Evolutionary conservation across 345 rosid species (phyloP), one percentile per base, ranked within the genome.

Genomic region (Hevea brasiliensis): DNA sequence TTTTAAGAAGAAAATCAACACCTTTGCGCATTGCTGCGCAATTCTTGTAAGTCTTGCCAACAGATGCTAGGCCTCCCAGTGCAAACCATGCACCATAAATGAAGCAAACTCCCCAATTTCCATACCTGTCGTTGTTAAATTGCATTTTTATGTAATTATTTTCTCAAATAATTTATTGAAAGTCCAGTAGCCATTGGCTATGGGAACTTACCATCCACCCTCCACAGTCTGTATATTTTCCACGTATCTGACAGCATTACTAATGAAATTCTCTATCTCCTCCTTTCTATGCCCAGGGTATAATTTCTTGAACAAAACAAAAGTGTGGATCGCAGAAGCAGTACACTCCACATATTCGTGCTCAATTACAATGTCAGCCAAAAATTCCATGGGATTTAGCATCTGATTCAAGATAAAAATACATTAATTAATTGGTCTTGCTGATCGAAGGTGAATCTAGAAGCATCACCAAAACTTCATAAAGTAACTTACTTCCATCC

Each of bases 71-170:
- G 24, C 86, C 88, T 75, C 81, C 85, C 10, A 84, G 82, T 2
- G 86, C 85, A 70, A 86, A 86, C 80, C 79, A 68, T 4, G 86
- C 44, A n/a, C 82, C 88, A 26, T 87, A 84, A 37, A 81, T 77
- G 78, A 84, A 87, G 76, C 88, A 87, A 48, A 87, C 74, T 54
- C 90, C 90, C 90, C 90, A 87, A 15, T 80, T 83, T n/a, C 90
- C 90, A 72, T 87, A 83, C 85, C 84, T 85, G 15, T 15, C 6
- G 12, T n/a, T 24, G 41, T 32, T 4, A 32, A 32, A 32, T 32
- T 32, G 37, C 21, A 37, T 13, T 1, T 3, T n/a, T 51, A 15
- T 74, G 13, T 20, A 2, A 50, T 48, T 29, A 7, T 20, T 35
- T 7, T 65, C 13, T 47, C 35, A 15, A 6, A 24, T 14, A 26